Evolutionary conservation across 768 basidiomycete species (phyloP).

Genomic region (Pleurotus salmoneostramineus): DNA sequence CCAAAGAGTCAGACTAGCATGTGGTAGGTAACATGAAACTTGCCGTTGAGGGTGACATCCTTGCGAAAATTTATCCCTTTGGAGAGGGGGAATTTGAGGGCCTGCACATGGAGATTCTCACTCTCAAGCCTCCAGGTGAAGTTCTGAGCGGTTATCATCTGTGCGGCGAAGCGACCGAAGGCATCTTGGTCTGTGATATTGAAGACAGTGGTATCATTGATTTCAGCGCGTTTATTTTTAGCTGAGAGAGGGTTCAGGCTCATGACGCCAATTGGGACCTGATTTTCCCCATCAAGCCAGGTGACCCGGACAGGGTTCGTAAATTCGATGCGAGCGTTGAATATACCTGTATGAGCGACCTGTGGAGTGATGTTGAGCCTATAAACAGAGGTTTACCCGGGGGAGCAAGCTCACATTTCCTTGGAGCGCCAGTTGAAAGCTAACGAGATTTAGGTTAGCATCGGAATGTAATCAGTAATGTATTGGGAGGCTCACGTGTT

Average conservation of each 20-base stretch:
- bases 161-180: slow-evolving; percentile 57
- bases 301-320: slow-evolving; percentile 51
- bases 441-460: slow-evolving; percentile 16
- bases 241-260: slow-evolving; percentile 43
- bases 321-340: slow-evolving; percentile 62
- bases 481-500: slow-evolving; percentile 38
- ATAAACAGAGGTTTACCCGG: neutral
- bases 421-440: slow-evolving; percentile 48
- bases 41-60: slow-evolving; percentile 51
- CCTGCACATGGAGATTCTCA: slow-evolving; percentile 56
- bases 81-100: slow-evolving; percentile 62
- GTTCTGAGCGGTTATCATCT: slow-evolving; percentile 60
- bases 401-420: slow-evolving; percentile 38
- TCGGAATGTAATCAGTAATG: neutral
- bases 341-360: slow-evolving; percentile 66
- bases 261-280: slow-evolving; percentile 51
- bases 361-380: slow-evolving; percentile 14
- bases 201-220: slow-evolving; percentile 61
- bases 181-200: slow-evolving; percentile 49
- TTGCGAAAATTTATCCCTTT: slow-evolving; percentile 67
- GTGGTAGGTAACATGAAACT: slow-evolving; percentile 5
- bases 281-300: slow-evolving; percentile 50
- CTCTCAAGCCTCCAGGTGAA: slow-evolving; percentile 68
- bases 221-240: slow-evolving; percentile 48
- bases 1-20: neutral